Evolutionary conservation across 1,284 basidiomycete species (phyloP), one percentile per base, ranked within the genome.

Genomic region (Tylopilus sp.): DNA sequence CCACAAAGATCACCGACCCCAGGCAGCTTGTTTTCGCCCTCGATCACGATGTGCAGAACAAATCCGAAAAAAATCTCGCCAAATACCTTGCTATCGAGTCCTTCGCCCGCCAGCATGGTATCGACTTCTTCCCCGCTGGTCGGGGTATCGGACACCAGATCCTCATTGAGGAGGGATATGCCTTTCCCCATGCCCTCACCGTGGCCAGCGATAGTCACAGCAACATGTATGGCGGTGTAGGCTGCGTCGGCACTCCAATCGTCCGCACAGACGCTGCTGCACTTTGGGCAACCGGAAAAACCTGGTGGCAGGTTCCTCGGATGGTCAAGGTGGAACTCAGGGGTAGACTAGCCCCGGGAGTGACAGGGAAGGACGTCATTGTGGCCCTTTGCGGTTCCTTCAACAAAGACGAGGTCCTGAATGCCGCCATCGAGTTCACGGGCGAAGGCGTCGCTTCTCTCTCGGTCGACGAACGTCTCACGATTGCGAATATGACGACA

Each of bases 281-380:
- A 2, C 84, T 99, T 16, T 99, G 96, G 96, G 94, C 97, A 3
- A 99, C 97, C 0, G 93, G 96, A 36, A 93, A 93, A 71, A 99
- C 97, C 4, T 99, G 96, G 96, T 99, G 96, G 97, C 96, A 99
- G 74, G 89, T 99, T 23, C 96, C 96, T 6, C 83, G 93, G 9
- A 94, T 97, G 79, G 82, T 99, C 68, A 92, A 92, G 54, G 96
- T 99, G 51, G 93, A 97, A 63, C 76, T 99, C 36, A 83, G 78
- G 52, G 96, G 96, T 12, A 74, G 74, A 53, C 78, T 98, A 0
- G 77, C 89, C 0, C 81, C 86, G 0, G 97, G 97, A 8, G 96
- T 98, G 0, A 97, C 93, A 0, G 97, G 97, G 31, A 99, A 99
- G 71, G 96, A 99, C 62, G 91, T 99, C 38, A 99, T 99, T 52